These are phyloP conservation scores for Syzygium jambos DNA, from an alignment of 345 rosid species.

Conservation along the genomic window DNA sequence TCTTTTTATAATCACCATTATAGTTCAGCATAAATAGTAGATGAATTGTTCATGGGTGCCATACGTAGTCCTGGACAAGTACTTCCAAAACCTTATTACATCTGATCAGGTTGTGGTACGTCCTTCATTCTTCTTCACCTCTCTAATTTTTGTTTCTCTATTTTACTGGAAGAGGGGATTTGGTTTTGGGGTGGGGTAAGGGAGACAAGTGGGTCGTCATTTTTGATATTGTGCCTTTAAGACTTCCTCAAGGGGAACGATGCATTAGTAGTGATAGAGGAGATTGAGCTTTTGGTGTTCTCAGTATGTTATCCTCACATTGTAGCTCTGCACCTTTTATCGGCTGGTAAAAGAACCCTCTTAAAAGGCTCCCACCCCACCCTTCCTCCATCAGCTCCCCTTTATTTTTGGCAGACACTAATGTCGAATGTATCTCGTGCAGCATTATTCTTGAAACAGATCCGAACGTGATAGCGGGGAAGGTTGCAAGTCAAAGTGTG, in stretches of 20 bases:
- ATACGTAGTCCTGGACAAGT: neutral
- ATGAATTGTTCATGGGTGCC: neutral
- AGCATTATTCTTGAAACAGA: slow-evolving; percentile 77
- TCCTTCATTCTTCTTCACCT: neutral
- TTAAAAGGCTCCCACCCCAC: neutral
- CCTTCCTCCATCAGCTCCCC: neutral
- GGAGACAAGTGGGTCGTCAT: neutral
- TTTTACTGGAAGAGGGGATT: neutral
- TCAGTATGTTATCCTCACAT: neutral
- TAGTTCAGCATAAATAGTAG: neutral
- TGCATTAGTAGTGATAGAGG: neutral
- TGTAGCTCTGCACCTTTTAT: neutral
- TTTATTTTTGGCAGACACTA: neutral
- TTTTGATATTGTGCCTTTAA: neutral
- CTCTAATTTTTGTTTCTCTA: neutral
- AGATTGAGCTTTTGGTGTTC: neutral
- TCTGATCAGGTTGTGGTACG: neutral
- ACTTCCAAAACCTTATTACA: neutral
- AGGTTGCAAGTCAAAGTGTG: slow-evolving; percentile 57
- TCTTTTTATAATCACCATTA: neutral
- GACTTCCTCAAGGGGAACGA: neutral
- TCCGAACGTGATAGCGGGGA: slow-evolving; percentile 62
- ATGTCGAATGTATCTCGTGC: neutral
- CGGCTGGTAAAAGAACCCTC: neutral
- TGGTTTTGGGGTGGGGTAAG: neutral